Conservation (phyloP, 495 filamentous ascomycete species). For the Articulospora tetracladia region DNA sequence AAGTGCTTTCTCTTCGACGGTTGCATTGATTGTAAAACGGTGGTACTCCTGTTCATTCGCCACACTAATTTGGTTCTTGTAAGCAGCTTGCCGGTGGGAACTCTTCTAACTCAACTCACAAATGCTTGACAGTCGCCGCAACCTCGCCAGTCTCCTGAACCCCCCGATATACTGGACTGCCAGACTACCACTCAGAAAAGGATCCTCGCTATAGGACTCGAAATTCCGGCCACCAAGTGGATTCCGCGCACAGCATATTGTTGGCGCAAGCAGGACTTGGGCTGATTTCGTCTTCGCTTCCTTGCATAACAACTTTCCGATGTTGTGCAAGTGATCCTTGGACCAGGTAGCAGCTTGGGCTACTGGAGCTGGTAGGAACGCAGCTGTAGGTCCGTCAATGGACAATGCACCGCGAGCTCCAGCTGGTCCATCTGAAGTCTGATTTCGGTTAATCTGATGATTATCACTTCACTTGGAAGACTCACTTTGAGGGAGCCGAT, state of each 20-base stretch:
- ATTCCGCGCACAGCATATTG: background rate
- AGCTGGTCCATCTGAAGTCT: slow-evolving; percentile 4
- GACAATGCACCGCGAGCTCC: background rate
- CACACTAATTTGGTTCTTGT: background rate
- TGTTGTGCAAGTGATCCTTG: background rate
- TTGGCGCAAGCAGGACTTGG: background rate
- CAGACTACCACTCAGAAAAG: background rate
- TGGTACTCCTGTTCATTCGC: slow-evolving; percentile 1
- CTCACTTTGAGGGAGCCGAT: slow-evolving; percentile 1
- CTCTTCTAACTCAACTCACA: background rate
- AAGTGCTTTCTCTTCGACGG: background rate
- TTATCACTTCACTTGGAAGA: background rate
- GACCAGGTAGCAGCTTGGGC: background rate
- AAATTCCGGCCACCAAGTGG: slow-evolving; percentile 2
- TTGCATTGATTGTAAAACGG: background rate
- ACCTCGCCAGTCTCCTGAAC: background rate
- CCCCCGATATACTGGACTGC: background rate
- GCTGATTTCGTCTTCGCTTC: background rate
- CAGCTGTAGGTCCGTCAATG: background rate
- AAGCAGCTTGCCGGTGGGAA: background rate
- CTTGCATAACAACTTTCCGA: background rate
- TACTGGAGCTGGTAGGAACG: background rate
- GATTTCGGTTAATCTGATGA: background rate
- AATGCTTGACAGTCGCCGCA: background rate
- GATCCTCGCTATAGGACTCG: slow-evolving; percentile 3